phyloP scores from a whole-genome alignment of 1,284 basidiomycete genomes.

The Rhodotorula sp. region DNA sequence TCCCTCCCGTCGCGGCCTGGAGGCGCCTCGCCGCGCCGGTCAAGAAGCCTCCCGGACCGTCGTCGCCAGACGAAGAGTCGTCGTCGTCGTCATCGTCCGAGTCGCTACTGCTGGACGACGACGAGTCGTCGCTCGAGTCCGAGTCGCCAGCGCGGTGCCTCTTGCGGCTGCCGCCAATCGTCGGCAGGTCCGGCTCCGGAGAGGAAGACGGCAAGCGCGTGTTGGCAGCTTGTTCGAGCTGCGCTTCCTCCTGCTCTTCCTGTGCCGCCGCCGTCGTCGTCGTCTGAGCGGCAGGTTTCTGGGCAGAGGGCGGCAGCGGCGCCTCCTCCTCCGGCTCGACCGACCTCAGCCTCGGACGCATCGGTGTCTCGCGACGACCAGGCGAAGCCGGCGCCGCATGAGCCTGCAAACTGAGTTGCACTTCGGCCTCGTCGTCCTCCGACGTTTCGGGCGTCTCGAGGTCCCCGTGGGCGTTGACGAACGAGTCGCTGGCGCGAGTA shows the following conservation, averaged over 20 bases:
- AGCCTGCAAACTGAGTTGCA: background rate
- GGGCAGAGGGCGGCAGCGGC: constrained; percentile 12
- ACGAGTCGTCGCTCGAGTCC: constrained; percentile 16
- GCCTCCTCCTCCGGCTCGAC: constrained; percentile 7
- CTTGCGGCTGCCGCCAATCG: constrained; percentile 16
- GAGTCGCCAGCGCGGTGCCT: background rate
- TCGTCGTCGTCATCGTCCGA: background rate
- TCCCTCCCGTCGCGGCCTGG: constrained; percentile 1
- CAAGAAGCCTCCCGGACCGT: background rate
- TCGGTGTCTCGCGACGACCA: background rate
- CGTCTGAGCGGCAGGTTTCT: constrained; percentile 9
- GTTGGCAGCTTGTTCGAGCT: constrained; percentile 7
- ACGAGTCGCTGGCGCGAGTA: background rate
- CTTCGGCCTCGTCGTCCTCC: background rate
- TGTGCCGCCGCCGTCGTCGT: too few relatives aligned
- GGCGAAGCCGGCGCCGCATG: constrained; percentile 5
- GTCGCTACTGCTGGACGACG: constrained; percentile 16
- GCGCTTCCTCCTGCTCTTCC: background rate
- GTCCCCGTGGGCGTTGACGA: background rate
- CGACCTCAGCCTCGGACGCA: background rate
- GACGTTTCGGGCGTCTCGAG: constrained; percentile 1
- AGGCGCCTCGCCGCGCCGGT: background rate
- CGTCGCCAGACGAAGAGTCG: constrained; percentile 7
- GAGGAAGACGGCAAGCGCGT: constrained; percentile 24
- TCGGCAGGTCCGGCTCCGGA: constrained; percentile 24